These are phyloP conservation scores for Eucalyptus polyanthemos DNA, from an alignment of 345 rosid species.

Conservation along the genomic window DNA sequence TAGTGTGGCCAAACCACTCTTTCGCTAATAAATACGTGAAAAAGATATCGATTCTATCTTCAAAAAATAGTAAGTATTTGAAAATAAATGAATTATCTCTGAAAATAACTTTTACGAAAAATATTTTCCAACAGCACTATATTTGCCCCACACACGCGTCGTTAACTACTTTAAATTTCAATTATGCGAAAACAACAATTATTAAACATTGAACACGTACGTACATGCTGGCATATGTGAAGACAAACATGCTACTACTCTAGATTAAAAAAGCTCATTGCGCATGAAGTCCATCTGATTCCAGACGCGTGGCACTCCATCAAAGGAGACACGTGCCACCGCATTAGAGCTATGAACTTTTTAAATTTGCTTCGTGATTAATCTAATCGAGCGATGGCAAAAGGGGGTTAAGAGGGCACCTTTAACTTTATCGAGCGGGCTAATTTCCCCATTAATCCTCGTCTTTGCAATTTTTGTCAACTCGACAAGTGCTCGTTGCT, in stretches of 20 bases:
- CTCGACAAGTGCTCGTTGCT: neutral
- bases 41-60: accelerated
- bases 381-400: neutral
- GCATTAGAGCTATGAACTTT: neutral
- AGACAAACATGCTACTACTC: neutral
- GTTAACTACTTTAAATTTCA: neutral
- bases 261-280: neutral
- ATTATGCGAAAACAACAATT: neutral
- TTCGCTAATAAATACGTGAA: neutral
- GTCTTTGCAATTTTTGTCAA: neutral
- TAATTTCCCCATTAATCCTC: neutral
- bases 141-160: neutral
- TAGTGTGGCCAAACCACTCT: neutral
- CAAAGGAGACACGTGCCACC: neutral
- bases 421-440: neutral
- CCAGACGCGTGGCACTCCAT: neutral
- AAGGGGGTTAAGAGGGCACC: neutral
- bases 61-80: neutral
- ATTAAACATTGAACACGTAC: neutral
- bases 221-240: neutral
- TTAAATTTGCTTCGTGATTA: neutral
- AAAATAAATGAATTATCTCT: neutral
- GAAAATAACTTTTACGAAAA: neutral
- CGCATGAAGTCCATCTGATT: neutral
- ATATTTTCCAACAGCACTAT: neutral